phyloP scores from a whole-genome alignment of 176 grass and related monocot species.

The Juncus effusus region DNA sequence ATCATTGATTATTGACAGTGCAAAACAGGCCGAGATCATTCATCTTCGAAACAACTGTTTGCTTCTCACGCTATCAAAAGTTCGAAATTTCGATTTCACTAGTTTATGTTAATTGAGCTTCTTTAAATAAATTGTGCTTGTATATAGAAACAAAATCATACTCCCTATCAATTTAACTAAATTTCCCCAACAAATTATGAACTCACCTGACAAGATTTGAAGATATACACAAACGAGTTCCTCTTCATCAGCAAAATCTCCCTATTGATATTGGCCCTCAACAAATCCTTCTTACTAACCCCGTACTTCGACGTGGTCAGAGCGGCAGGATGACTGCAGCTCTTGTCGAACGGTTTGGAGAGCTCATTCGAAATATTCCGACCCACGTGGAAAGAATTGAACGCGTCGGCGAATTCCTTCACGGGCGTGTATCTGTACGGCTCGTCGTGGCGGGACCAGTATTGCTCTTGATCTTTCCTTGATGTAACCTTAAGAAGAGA shows the following conservation, averaged over 20 bases:
- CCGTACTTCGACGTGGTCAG: slow-evolving; percentile 71
- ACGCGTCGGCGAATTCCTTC: slow-evolving; percentile 73
- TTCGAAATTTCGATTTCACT: too few relatives aligned
- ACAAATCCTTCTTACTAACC: slow-evolving; percentile 54
- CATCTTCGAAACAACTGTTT: too few relatives aligned
- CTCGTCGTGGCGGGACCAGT: slow-evolving; percentile 54
- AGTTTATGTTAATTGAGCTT: too few relatives aligned
- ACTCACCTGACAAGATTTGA: slow-evolving; percentile 68
- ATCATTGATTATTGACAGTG: too few relatives aligned
- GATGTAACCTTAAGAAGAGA: slow-evolving; percentile 63
- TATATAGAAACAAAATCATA: too few relatives aligned
- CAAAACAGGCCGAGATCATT: too few relatives aligned
- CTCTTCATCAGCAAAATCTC: slow-evolving; percentile 93
- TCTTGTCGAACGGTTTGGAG: slow-evolving; percentile 69
- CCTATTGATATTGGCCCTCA: slow-evolving; percentile 71
- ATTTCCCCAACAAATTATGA: too few relatives aligned
- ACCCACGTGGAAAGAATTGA: slow-evolving; percentile 70
- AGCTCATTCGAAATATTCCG: slow-evolving; percentile 45
- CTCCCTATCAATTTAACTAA: too few relatives aligned
- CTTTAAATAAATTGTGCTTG: too few relatives aligned
- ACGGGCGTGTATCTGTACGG: slow-evolving; percentile 66
- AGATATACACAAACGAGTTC: slow-evolving; percentile 92
- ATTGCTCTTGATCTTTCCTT: slow-evolving; percentile 88
- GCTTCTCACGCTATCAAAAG: too few relatives aligned
- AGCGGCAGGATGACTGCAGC: slow-evolving; percentile 64